Evolutionary conservation across 345 rosid species (phyloP).

Genomic region (Gynandropsis gynandra): DNA sequence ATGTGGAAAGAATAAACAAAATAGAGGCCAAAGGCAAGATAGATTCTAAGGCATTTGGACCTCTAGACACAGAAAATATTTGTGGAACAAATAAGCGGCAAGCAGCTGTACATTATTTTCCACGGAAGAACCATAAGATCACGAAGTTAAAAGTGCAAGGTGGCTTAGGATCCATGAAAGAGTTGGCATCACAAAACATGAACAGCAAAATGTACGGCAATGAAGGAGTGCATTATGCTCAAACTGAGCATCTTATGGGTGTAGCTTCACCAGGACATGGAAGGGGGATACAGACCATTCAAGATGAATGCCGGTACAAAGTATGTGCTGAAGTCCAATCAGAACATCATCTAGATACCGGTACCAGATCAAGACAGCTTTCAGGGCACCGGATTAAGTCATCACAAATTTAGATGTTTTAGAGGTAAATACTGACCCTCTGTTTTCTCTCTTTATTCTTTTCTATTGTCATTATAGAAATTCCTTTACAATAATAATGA

Average conservation of each 20-base stretch:
- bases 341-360: too few relatives aligned
- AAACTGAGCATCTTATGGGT: too few relatives aligned
- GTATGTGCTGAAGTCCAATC: too few relatives aligned
- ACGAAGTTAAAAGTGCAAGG: slow-evolving; percentile 30
- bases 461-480: not conserved
- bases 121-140: slow-evolving; percentile 22
- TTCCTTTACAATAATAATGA: too few relatives aligned
- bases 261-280: too few relatives aligned
- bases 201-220: slow-evolving; percentile 7
- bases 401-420: not conserved
- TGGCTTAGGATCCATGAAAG: slow-evolving; percentile 17
- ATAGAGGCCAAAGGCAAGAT: slow-evolving; percentile 18
- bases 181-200: slow-evolving; percentile 15
- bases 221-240: not conserved
- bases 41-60: slow-evolving; percentile 22
- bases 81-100: slow-evolving; percentile 34
- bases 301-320: too few relatives aligned
- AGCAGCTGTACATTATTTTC: slow-evolving; percentile 20
- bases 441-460: not conserved
- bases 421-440: not conserved
- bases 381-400: not conserved
- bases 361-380: not conserved
- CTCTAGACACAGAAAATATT: slow-evolving; percentile 11
- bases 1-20: slow-evolving; percentile 32
- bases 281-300: too few relatives aligned